Evolutionary conservation across 331 rosid species (phyloP).

Genomic region (Prunus yedoensis): DNA sequence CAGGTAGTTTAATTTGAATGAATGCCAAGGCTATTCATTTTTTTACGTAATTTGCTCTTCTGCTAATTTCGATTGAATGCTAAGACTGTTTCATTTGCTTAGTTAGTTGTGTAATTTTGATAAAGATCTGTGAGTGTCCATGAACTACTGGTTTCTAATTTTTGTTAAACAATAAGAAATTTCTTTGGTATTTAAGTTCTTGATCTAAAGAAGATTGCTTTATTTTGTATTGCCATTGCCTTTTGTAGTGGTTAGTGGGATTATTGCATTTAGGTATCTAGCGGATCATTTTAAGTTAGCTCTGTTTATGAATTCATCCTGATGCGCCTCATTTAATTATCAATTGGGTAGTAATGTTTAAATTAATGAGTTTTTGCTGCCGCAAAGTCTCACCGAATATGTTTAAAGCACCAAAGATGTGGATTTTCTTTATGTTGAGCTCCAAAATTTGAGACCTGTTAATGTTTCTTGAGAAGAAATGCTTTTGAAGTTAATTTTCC

Average conservation of each 20-base stretch:
- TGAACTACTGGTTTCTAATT: neutral
- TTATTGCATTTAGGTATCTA: neutral
- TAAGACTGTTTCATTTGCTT: slow-evolving; percentile 10
- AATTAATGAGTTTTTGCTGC: no score
- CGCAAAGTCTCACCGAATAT: no score
- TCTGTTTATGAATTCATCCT: neutral
- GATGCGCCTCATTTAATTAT: neutral
- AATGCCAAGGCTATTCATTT: neutral
- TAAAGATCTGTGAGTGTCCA: slow-evolving; percentile 17
- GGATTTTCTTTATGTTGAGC: neutral
- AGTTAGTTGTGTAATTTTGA: slow-evolving; percentile 13
- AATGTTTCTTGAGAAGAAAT: neutral
- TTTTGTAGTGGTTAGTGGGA: neutral
- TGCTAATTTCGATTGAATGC: neutral
- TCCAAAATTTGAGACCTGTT: neutral
- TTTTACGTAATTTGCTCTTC: slow-evolving; percentile 3
- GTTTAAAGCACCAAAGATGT: neutral
- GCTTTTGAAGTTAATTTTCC: neutral
- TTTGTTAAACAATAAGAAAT: neutral
- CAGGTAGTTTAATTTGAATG: slow-evolving; percentile 47
- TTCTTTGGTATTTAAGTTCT: neutral
- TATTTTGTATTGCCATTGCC: neutral
- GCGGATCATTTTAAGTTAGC: neutral
- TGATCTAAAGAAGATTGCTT: slow-evolving; percentile 10
- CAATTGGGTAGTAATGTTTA: neutral